Percentiles rank a stretch among this genome's conserved stretches.
These are phyloP conservation scores for Penicillium sp. DNA, from an alignment of 2,329 filamentous ascomycete species.

Conservation along the genomic window DNA sequence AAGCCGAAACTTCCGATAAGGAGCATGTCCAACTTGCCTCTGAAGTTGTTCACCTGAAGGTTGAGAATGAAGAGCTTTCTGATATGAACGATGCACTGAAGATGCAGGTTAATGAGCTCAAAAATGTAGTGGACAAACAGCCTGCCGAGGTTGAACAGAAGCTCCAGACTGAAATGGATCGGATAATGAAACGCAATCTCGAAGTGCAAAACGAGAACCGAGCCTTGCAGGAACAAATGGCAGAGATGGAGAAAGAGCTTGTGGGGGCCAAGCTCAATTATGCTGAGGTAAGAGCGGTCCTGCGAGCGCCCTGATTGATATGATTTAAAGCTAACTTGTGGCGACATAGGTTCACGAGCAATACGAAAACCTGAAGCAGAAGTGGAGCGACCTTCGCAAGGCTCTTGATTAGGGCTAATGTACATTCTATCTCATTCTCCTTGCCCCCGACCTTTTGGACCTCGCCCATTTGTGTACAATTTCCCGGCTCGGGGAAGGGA, in stretches of 20 bases:
- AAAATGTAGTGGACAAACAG: slow-evolving; percentile 85
- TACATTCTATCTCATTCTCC: slow-evolving; percentile 7
- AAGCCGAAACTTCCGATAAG: slow-evolving; percentile 82
- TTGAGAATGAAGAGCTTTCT: slow-evolving; percentile 86
- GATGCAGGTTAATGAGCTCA: slow-evolving; percentile 82
- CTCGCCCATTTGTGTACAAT: slow-evolving; percentile 24
- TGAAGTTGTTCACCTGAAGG: slow-evolving; percentile 87
- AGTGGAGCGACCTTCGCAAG: slow-evolving; percentile 74
- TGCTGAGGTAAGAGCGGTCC: slow-evolving; percentile 74
- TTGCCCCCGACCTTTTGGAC: slow-evolving; percentile 7
- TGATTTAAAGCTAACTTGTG: slow-evolving; percentile 22
- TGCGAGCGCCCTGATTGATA: background rate
- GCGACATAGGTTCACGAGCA: slow-evolving; percentile 65
- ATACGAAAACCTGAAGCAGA: slow-evolving; percentile 74
- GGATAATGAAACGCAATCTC: slow-evolving; percentile 87
- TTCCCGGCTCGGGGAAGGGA: slow-evolving; percentile 7
- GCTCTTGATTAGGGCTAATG: slow-evolving; percentile 51
- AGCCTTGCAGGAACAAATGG: slow-evolving; percentile 83
- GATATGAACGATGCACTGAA: slow-evolving; percentile 89
- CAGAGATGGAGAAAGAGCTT: slow-evolving; percentile 88
- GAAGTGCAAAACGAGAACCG: slow-evolving; percentile 95
- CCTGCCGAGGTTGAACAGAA: slow-evolving; percentile 83
- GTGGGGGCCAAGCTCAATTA: slow-evolving; percentile 94
- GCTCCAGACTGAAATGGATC: slow-evolving; percentile 83
- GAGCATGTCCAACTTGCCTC: slow-evolving; percentile 92